Evolutionary conservation across 2,329 filamentous ascomycete genomes (phyloP).

Genomic region (Colletotrichum costaricense): DNA sequence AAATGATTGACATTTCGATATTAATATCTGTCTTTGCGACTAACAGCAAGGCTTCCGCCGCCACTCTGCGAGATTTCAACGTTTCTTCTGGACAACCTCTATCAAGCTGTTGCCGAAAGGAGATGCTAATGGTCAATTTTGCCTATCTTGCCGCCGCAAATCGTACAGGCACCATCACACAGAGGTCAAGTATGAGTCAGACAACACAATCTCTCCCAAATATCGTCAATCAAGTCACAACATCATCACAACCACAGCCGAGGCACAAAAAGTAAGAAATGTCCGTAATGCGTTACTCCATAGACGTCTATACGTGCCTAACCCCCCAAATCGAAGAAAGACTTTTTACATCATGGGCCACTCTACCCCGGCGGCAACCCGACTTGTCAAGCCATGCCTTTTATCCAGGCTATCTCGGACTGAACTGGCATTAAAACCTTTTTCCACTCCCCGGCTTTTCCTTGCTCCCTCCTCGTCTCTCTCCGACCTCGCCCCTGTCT

Average conservation of each 20-base stretch:
- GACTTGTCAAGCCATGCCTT: slow-evolving; percentile 29
- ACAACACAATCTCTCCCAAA: not conserved
- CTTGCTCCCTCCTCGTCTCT: not conserved
- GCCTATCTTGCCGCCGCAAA: too few relatives aligned
- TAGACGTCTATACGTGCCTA: slow-evolving; percentile 35
- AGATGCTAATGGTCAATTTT: too few relatives aligned
- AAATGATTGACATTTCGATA: too few relatives aligned
- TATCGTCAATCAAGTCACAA: not conserved
- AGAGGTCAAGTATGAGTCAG: too few relatives aligned
- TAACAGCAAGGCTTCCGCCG: too few relatives aligned
- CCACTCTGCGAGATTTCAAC: too few relatives aligned
- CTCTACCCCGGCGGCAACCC: slow-evolving; percentile 16
- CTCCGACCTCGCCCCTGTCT: not conserved
- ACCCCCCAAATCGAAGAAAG: slow-evolving; percentile 28
- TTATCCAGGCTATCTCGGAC: slow-evolving; percentile 20
- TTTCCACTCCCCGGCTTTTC: not conserved
- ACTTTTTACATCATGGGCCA: slow-evolving; percentile 36
- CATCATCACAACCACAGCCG: too few relatives aligned
- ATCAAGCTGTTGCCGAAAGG: too few relatives aligned
- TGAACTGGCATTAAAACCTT: slow-evolving; percentile 15
- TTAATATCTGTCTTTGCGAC: too few relatives aligned
- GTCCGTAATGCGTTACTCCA: slow-evolving; percentile 37
- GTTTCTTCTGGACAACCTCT: too few relatives aligned
- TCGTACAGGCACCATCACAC: too few relatives aligned
- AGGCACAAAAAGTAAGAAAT: slow-evolving; percentile 13